Percentiles rank a stretch among this genome's conserved stretches.
Evolutionary conservation across 1,284 basidiomycete genomes (phyloP).

Genomic region (Exobasidium rhododendri): DNA sequence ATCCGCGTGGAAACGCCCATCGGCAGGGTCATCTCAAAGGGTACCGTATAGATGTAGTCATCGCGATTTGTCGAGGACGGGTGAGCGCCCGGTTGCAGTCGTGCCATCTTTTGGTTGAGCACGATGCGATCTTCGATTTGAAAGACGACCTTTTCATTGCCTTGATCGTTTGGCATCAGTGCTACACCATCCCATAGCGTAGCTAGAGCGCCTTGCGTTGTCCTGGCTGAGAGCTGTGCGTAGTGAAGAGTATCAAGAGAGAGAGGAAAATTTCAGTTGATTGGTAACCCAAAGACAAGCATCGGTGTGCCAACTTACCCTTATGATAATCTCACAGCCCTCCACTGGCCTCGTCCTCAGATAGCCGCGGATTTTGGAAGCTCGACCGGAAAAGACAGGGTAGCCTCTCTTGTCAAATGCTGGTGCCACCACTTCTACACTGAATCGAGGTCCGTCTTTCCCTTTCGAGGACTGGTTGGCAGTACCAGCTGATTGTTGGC

Average conservation of each 20-base stretch:
- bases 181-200: conserved; percentile 44
- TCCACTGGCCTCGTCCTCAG: conserved; percentile 31
- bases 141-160: conserved; percentile 36
- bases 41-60: conserved; percentile 28
- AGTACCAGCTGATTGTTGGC: background rate
- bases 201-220: conserved; percentile 41
- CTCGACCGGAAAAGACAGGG: conserved; percentile 35
- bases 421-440: conserved; percentile 40
- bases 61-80: conserved; percentile 3
- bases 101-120: conserved; percentile 25
- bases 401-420: conserved; percentile 43
- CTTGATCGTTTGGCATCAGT: conserved; percentile 31
- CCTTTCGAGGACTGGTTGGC: background rate
- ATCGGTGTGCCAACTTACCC: conserved; percentile 15
- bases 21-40: conserved; percentile 41
- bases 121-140: conserved; percentile 30
- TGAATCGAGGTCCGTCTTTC: conserved; percentile 25
- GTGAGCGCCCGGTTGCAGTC: conserved; percentile 9
- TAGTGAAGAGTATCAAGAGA: background rate
- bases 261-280: too few species aligned
- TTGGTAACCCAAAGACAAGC: background rate
- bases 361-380: conserved; percentile 28
- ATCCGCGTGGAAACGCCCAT: conserved; percentile 38
- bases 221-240: conserved; percentile 37
- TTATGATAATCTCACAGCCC: conserved; percentile 40